Percentiles rank a stretch among this genome's conserved stretches.
These are phyloP conservation scores for Phytophthora cryptogea DNA, from an alignment of 352 stramenopile genomes.

Conservation along the genomic window DNA sequence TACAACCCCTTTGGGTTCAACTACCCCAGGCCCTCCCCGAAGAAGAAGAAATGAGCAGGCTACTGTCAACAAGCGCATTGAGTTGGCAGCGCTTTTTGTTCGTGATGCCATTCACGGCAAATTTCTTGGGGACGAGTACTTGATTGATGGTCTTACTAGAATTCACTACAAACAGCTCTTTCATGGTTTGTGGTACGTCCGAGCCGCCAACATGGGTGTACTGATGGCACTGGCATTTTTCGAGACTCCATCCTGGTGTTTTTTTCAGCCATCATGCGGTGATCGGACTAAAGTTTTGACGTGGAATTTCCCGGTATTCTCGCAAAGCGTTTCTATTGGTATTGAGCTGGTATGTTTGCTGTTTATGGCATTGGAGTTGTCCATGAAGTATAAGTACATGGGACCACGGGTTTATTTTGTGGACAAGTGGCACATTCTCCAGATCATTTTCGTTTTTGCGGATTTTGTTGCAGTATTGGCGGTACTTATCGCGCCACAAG, in stretches of 20 bases:
- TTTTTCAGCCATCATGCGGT: constrained; percentile 42
- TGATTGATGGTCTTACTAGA: constrained; percentile 49
- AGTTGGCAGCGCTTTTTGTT: constrained; percentile 54
- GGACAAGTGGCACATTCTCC: constrained; percentile 60
- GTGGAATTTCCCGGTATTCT: constrained; percentile 42
- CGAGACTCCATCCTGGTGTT: constrained; percentile 65
- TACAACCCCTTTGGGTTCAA: constrained; percentile 9
- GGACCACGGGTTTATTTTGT: constrained; percentile 52
- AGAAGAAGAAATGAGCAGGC: not conserved
- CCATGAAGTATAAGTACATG: constrained; percentile 57
- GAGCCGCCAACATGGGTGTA: constrained; percentile 50
- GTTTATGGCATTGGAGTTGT: constrained; percentile 48
- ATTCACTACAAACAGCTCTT: constrained; percentile 58
- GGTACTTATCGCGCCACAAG: constrained; percentile 32
- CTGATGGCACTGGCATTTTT: constrained; percentile 56
- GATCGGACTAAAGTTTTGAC: constrained; percentile 34
- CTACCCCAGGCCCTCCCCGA: constrained; percentile 2
- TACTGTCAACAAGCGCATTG: constrained; percentile 26
- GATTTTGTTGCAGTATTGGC: constrained; percentile 49
- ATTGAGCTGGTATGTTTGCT: constrained; percentile 54
- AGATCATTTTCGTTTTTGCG: constrained; percentile 49
- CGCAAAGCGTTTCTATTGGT: constrained; percentile 29
- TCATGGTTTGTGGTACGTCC: constrained; percentile 46
- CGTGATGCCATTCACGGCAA: constrained; percentile 49
- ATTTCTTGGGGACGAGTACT: constrained; percentile 56